These are phyloP conservation scores for Diaporthe vexans DNA, from an alignment of 2,329 filamentous ascomycete genomes.

Conservation along the genomic window DNA sequence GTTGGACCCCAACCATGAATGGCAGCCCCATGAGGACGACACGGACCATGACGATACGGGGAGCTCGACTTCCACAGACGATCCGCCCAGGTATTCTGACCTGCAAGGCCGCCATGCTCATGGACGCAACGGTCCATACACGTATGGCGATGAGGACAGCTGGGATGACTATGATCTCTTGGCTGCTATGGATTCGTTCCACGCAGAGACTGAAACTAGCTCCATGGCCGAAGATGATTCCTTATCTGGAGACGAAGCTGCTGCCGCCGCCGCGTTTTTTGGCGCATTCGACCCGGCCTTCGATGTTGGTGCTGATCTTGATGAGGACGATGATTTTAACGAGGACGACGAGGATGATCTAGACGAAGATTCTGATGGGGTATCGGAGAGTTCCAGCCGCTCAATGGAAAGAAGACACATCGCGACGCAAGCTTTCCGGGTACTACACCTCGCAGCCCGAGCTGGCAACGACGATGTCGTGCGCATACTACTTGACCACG, in stretches of 20 bases:
- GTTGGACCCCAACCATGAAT: conserved; percentile 16
- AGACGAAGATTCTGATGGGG: not conserved
- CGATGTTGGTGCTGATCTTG: not conserved
- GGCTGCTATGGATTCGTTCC: not conserved
- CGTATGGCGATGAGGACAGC: not conserved
- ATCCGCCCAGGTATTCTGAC: not conserved
- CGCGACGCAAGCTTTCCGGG: conserved; percentile 36
- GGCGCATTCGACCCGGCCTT: not conserved
- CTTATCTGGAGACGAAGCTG: not conserved
- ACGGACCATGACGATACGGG: conserved; percentile 6
- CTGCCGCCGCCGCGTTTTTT: not conserved
- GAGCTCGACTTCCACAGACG: not conserved
- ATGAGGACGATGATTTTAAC: conserved; percentile 28
- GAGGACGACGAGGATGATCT: not conserved
- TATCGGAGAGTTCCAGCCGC: too few relatives aligned
- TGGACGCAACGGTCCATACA: not conserved
- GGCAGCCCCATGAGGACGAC: conserved; percentile 28
- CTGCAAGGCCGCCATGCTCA: not conserved
- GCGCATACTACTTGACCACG: conserved; percentile 44
- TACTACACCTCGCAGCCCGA: conserved; percentile 47
- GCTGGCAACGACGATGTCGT: conserved; percentile 45
- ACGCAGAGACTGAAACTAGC: not conserved
- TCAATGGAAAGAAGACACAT: too few relatives aligned
- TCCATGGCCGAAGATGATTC: not conserved
- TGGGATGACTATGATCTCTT: not conserved